Evolutionary conservation across 805 yeast species (phyloP), one percentile per base, ranked within the genome.

Genomic region (Yamadazyma scolyti): DNA sequence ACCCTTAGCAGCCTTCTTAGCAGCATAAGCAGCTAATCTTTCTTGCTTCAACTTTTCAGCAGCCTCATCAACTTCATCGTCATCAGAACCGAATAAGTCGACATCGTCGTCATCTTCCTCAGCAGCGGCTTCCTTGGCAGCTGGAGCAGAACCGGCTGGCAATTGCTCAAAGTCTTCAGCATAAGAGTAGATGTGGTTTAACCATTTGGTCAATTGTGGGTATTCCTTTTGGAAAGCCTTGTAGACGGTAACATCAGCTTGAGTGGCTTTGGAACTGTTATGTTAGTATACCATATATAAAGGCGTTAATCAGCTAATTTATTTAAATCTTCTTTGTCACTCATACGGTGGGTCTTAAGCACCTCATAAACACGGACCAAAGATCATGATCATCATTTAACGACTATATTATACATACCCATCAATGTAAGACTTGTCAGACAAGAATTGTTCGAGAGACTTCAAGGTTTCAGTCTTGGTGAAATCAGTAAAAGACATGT

Each of bases 331-430:
- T 44, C 58, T 69, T 65, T 81, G 79, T 78, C 85, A 83, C 89
- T 85, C 95, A 86, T 80, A 53, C 79, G 79, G 84, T 81, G 89
- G 95, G 94, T 82, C 90, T 83, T 83, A 76, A 80, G 67, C 94
- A 80, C 88, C 84, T 86, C 95, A 77, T 82, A 82, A 85, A 85
- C 94, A 84, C 89, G 94, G 94, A 84, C 94, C 94, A 84, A 81
- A 65, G 71, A 65, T 72, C 54, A 58, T 56, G 69, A 67, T 82
- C 88, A 82, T 80, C 86, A 79, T 73, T 33, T 28, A 15, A 22
- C 11, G 25, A n/a, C 11, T 22, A 22, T 6, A 8, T 10, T 7
- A 21, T 31, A 84, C 95, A 68, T 82, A 86, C 95, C 96, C 96
- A 68, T 85, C 89, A 54, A 89, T 63, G 86, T 88, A 89, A 51